phyloP scores from a whole-genome alignment of 2,329 filamentous ascomycete genomes.

The Purpureocillium takamizusanense region DNA sequence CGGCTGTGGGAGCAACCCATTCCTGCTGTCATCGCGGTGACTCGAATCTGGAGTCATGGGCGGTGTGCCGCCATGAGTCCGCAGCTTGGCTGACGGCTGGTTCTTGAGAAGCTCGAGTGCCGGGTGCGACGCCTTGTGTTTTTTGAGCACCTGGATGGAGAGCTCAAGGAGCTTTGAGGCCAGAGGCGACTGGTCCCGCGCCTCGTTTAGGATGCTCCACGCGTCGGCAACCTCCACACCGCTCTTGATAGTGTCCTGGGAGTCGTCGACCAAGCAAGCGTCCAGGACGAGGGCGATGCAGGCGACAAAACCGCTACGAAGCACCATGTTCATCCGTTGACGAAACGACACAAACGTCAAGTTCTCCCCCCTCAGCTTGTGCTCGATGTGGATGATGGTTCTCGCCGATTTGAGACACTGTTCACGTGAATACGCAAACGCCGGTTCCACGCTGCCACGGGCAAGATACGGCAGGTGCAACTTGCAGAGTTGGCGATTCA shows the following conservation, averaged over 20 bases:
- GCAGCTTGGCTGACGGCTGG: constrained; percentile 3
- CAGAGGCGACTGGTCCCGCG: constrained; percentile 17
- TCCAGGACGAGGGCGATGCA: constrained; percentile 24
- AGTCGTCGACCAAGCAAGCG: constrained; percentile 17
- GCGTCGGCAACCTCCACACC: constrained; percentile 18
- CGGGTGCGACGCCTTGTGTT: constrained; percentile 17
- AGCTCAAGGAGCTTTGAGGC: constrained; percentile 21
- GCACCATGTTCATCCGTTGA: constrained; percentile 18
- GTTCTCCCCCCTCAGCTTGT: constrained; percentile 16
- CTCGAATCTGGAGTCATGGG: constrained; percentile 21
- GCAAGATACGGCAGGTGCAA: constrained; percentile 25
- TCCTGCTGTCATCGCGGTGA: constrained; percentile 7
- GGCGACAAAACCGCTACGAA: constrained; percentile 24
- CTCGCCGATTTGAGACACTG: constrained; percentile 22
- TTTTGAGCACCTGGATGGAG: constrained; percentile 20
- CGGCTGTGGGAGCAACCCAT: constrained; percentile 3
- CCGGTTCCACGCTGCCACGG: constrained; percentile 21
- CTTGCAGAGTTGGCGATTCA: constrained; percentile 24
- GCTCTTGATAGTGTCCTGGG: constrained; percentile 12
- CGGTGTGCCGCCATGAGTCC: constrained; percentile 2
- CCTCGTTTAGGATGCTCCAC: constrained; percentile 23
- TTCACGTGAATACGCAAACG: constrained; percentile 20
- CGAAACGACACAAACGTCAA: constrained; percentile 17
- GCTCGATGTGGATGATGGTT: constrained; percentile 20
- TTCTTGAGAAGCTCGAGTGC: constrained; percentile 12